phyloP scores from a whole-genome alignment of 768 basidiomycete genomes.

The Pleurotus cornucopiae region DNA sequence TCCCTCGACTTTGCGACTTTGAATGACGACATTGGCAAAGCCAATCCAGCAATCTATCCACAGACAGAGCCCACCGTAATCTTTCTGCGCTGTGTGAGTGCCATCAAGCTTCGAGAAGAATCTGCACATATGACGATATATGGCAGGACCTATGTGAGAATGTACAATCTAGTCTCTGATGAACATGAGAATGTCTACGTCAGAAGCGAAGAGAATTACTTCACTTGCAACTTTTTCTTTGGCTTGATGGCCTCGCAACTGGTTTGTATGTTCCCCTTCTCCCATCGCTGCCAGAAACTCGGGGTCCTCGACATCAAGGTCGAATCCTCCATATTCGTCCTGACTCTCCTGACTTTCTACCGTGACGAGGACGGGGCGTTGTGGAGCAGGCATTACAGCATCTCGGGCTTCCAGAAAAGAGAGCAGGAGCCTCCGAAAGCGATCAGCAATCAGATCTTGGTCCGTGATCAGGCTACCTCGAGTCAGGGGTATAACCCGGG shows the following conservation, averaged over 20 bases:
- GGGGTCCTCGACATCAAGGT: slow-evolving; percentile 60
- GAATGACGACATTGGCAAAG: slow-evolving; percentile 59
- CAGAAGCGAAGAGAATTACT: slow-evolving; percentile 27
- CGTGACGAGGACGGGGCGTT: slow-evolving; percentile 17
- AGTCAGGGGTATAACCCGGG: slow-evolving; percentile 2
- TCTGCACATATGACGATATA: slow-evolving; percentile 17
- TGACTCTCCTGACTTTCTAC: slow-evolving; percentile 65
- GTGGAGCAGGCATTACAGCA: slow-evolving; percentile 40
- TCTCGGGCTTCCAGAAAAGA: slow-evolving; percentile 58
- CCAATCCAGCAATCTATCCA: slow-evolving; percentile 76
- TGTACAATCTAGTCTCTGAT: slow-evolving; percentile 39
- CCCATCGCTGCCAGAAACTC: slow-evolving; percentile 52
- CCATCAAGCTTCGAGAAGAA: slow-evolving; percentile 32
- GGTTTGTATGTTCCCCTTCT: slow-evolving; percentile 21
- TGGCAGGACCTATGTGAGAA: slow-evolving; percentile 25
- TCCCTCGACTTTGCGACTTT: slow-evolving; percentile 17
- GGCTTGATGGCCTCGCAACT: slow-evolving; percentile 23
- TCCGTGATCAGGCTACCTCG: slow-evolving; percentile 7
- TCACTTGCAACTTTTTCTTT: slow-evolving; percentile 48
- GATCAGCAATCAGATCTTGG: slow-evolving; percentile 15
- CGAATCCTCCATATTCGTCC: slow-evolving; percentile 56
- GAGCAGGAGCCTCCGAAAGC: slow-evolving; percentile 52
- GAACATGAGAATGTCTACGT: background rate
- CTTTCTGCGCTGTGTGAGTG: slow-evolving; percentile 15
- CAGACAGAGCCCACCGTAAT: slow-evolving; percentile 37